Evolutionary conservation across 164 flowering plant species (phyloP).

Genomic region (Magnolia kwangsiensis): DNA sequence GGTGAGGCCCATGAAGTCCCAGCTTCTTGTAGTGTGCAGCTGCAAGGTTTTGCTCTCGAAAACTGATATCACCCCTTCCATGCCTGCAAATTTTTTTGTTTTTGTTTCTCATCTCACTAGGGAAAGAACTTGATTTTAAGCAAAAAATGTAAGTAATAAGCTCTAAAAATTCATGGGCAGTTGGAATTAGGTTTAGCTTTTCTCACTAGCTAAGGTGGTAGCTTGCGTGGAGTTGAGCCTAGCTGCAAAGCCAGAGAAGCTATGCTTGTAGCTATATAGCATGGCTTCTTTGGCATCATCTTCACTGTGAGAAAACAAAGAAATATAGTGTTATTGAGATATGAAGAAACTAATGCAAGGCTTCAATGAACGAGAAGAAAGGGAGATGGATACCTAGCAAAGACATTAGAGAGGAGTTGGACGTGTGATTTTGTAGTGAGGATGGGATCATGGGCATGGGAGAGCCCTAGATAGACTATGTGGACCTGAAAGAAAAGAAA

Average conservation of each 20-base stretch:
- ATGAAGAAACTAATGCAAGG: neutral
- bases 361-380: neutral
- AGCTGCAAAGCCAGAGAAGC: constrained; percentile 80
- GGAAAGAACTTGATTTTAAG: neutral
- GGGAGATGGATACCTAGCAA: constrained; percentile 29
- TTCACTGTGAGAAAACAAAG: constrained; percentile 26
- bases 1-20: constrained; percentile 74
- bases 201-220: constrained; percentile 45
- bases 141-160: neutral
- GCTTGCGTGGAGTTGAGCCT: constrained; percentile 62
- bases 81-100: constrained; percentile 34
- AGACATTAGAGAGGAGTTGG: constrained; percentile 51
- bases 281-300: constrained; percentile 52
- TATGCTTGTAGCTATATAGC: constrained; percentile 60
- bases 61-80: constrained; percentile 56
- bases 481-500: constrained; percentile 42
- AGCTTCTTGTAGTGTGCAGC: constrained; percentile 74
- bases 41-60: constrained; percentile 43
- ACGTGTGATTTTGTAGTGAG: constrained; percentile 44
- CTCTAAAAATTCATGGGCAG: neutral
- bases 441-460: constrained; percentile 27
- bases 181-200: neutral
- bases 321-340: neutral
- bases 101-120: neutral
- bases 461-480: constrained; percentile 59